A percentile compares a stretch with the other conserved stretches of the same genome.
Evolutionary conservation across 2,329 filamentous ascomycete genomes (phyloP).

Genomic region (Lachnellula occidentalis): DNA sequence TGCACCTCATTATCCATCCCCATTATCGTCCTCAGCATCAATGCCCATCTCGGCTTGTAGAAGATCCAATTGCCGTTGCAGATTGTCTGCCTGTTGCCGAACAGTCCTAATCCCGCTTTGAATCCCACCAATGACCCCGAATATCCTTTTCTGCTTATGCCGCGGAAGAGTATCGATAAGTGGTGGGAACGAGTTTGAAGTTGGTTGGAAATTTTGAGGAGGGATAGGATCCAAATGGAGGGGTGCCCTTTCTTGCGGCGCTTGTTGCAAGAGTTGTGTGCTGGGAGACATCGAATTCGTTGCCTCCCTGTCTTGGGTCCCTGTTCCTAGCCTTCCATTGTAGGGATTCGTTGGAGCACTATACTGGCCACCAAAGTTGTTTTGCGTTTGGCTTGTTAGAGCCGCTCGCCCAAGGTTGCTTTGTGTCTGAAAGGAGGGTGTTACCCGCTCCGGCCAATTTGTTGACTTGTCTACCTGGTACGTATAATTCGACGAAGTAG

Average conservation of each 20-base stretch:
- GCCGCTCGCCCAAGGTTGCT: neutral
- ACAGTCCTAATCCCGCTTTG: slow-evolving; percentile 22
- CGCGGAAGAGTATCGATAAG: slow-evolving; percentile 22
- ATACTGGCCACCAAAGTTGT: neutral
- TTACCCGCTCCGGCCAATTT: neutral
- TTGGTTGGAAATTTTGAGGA: neutral
- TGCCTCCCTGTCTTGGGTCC: slow-evolving; percentile 1
- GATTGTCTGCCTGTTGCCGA: slow-evolving; percentile 20
- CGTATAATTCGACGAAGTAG: neutral
- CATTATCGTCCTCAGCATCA: slow-evolving; percentile 15
- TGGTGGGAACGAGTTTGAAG: neutral
- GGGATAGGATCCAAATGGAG: neutral
- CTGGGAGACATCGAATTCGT: slow-evolving; percentile 11
- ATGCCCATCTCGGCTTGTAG: slow-evolving; percentile 19
- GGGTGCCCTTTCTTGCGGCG: neutral
- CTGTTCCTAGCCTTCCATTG: neutral
- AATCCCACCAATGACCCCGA: slow-evolving; percentile 22
- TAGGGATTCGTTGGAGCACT: neutral
- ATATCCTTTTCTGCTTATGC: slow-evolving; percentile 24
- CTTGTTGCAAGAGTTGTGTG: slow-evolving; percentile 5
- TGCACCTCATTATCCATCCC: neutral
- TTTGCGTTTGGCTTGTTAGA: neutral
- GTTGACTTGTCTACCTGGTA: neutral
- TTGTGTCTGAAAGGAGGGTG: neutral
- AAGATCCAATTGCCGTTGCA: slow-evolving; percentile 22